Percentiles rank a stretch among this genome's conserved stretches.
Conservation (phyloP, 495 filamentous ascomycete genomes). For the Hypoxylon trugodes region DNA sequence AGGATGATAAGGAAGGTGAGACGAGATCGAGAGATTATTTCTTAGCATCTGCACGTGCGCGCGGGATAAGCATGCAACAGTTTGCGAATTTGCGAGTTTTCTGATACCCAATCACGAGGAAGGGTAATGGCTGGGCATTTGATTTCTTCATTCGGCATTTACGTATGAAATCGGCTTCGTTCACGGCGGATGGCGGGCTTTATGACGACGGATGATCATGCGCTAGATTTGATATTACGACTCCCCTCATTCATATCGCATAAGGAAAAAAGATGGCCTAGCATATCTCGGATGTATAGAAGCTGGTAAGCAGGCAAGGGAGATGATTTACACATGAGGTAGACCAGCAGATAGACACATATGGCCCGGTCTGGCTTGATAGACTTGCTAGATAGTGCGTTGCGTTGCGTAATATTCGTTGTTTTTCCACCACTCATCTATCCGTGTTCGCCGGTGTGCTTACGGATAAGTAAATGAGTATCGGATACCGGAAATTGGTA, state of each 20-base stretch:
- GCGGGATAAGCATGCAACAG: conserved; percentile 13
- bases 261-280: neutral
- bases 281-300: neutral
- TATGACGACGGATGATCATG: neutral
- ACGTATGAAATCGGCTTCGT: neutral
- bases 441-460: neutral
- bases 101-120: conserved; percentile 30
- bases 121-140: neutral
- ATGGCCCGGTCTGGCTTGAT: too few relatives aligned
- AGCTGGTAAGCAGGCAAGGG: neutral
- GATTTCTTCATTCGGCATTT: too few relatives aligned
- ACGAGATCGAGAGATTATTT: too few relatives aligned
- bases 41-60: conserved; percentile 4
- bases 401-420: neutral
- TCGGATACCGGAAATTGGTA: too few relatives aligned
- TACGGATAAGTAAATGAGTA: too few relatives aligned
- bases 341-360: neutral
- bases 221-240: conserved; percentile 10
- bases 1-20: conserved; percentile 3
- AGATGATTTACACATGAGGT: neutral
- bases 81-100: conserved; percentile 38
- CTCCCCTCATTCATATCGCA: neutral
- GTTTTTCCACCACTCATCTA: neutral
- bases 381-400: too few relatives aligned
- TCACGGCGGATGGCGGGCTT: neutral